Conservation (phyloP, 352 stramenopile species). For the Phytophthora ohioensis region DNA sequence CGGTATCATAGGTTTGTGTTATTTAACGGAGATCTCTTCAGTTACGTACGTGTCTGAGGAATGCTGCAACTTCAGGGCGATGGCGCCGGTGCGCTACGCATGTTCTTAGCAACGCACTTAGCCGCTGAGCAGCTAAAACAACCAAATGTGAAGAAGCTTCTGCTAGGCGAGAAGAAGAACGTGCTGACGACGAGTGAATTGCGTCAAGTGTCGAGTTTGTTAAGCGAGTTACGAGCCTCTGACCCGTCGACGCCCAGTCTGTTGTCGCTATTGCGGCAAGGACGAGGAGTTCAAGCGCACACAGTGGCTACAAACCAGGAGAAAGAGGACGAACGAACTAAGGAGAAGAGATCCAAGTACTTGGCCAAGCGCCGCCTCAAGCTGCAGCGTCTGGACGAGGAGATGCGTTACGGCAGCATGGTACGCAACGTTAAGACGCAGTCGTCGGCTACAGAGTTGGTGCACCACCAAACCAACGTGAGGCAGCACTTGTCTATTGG, state of each 20-base stretch:
- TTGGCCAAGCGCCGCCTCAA: slow-evolving; percentile 63
- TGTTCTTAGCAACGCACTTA: slow-evolving; percentile 42
- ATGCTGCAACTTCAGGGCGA: slow-evolving; percentile 45
- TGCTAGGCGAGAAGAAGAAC: slow-evolving; percentile 18
- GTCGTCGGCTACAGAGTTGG: slow-evolving; percentile 54
- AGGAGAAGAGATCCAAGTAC: slow-evolving; percentile 42
- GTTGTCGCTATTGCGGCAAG: slow-evolving; percentile 35
- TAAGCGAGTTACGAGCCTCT: slow-evolving; percentile 28
- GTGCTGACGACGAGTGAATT: slow-evolving; percentile 33
- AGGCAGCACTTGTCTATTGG: slow-evolving; percentile 85
- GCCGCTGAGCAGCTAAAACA: slow-evolving; percentile 5
- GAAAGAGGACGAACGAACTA: slow-evolving; percentile 13
- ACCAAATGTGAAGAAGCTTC: slow-evolving; percentile 28
- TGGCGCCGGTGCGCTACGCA: slow-evolving; percentile 29
- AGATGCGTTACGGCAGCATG: slow-evolving; percentile 81
- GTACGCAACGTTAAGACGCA: slow-evolving; percentile 74
- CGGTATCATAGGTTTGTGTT: neutral
- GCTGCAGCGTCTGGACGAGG: slow-evolving; percentile 80
- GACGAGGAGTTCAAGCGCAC: slow-evolving; percentile 15
- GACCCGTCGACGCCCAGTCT: slow-evolving; percentile 38
- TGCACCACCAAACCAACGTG: slow-evolving; percentile 68
- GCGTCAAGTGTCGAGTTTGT: slow-evolving; percentile 30
- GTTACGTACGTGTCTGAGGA: neutral
- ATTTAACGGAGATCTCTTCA: neutral
- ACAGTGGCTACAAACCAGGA: slow-evolving; percentile 6